Conservation (phyloP, 164 flowering plant species). For the Berberis vulgaris region DNA sequence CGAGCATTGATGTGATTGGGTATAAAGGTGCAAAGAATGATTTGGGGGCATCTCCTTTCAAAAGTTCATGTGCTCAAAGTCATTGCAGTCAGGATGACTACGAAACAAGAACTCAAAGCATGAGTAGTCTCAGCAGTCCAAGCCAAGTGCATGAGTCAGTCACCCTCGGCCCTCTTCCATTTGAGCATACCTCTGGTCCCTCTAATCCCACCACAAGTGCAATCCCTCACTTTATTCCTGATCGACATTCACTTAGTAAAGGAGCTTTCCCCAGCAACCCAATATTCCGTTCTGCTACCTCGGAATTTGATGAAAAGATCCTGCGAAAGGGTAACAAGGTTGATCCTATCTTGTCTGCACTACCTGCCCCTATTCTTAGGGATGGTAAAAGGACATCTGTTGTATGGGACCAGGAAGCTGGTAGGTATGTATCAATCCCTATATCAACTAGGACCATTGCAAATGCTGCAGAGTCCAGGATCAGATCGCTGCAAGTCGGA, state of each 20-base stretch:
- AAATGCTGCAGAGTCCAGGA: conserved; percentile 38
- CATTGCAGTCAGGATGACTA: conserved; percentile 76
- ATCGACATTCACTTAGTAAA: conserved; percentile 25
- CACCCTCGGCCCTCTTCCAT: conserved; percentile 72
- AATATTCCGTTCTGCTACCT: conserved; percentile 19
- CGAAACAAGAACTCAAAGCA: conserved; percentile 79
- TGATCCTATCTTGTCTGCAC: conserved; percentile 41
- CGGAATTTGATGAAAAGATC: conserved; percentile 47
- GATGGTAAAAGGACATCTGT: conserved; percentile 80
- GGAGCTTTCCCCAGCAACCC: conserved; percentile 26
- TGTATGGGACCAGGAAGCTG: conserved; percentile 97
- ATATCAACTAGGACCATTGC: conserved; percentile 29
- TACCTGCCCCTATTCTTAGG: conserved; percentile 47
- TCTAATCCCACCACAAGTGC: conserved; percentile 20
- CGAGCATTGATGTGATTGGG: conserved; percentile 55
- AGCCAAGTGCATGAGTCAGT: conserved; percentile 69
- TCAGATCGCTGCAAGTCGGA: conserved; percentile 28
- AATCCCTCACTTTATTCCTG: conserved; percentile 23
- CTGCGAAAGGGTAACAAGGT: conserved; percentile 30
- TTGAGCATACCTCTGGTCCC: conserved; percentile 29
- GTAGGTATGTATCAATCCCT: conserved; percentile 78
- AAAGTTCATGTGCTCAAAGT: conserved; percentile 66
- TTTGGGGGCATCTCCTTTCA: conserved; percentile 26
- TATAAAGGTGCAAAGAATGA: conserved; percentile 53
- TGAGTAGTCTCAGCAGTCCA: conserved; percentile 90